Conservation (phyloP, 2,329 filamentous ascomycete species). For the Penicillium oxalicum region DNA sequence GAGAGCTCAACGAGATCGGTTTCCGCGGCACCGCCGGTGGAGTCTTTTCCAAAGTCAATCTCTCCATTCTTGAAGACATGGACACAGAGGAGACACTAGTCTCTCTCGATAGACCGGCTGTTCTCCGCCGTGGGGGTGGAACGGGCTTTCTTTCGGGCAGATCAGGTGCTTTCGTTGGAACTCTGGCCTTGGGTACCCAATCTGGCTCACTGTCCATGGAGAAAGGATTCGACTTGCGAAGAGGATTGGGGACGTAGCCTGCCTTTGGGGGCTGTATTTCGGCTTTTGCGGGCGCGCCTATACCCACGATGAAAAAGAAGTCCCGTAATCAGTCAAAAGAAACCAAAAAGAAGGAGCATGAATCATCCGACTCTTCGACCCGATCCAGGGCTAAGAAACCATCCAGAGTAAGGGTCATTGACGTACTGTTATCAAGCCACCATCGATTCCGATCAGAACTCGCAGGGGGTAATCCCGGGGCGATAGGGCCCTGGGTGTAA, state of each 20-base stretch:
- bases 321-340: no score
- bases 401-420: conserved; percentile 3
- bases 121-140: conserved; percentile 21
- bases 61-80: neutral
- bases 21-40: conserved; percentile 57
- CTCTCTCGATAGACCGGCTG: conserved; percentile 1
- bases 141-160: conserved; percentile 14
- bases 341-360: no score
- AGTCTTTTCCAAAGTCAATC: conserved; percentile 23
- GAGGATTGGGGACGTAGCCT: conserved; percentile 63
- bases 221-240: conserved; percentile 77
- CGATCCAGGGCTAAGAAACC: neutral
- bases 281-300: conserved; percentile 68
- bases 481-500: conserved; percentile 73
- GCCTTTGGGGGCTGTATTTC: conserved; percentile 60
- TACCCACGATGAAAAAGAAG: neutral
- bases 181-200: conserved; percentile 56
- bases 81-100: no score
- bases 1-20: conserved; percentile 42
- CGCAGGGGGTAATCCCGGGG: conserved; percentile 64
- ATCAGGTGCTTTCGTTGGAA: conserved; percentile 8
- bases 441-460: conserved; percentile 58
- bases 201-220: conserved; percentile 67
- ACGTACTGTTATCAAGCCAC: conserved; percentile 58
- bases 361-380: no score